phyloP scores from a whole-genome alignment of 805 yeast species.

The Wickerhamiella allomyrinae region DNA sequence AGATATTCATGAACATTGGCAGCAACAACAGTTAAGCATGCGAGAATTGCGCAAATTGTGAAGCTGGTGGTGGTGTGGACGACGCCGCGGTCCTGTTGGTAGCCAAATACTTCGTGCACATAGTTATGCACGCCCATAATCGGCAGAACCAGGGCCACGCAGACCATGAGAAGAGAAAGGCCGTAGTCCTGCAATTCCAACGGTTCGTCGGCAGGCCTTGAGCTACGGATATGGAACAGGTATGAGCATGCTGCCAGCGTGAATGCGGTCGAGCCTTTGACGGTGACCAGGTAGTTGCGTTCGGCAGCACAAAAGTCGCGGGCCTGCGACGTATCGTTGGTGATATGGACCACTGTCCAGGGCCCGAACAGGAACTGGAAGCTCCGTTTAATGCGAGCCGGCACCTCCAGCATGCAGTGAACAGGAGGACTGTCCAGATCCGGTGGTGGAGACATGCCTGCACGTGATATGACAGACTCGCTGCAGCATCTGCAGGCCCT shows the following conservation, averaged over 20 bases:
- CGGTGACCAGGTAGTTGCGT: constrained; percentile 19
- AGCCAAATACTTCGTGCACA: constrained; percentile 12
- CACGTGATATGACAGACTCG: too few relatives aligned
- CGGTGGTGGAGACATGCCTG: background rate
- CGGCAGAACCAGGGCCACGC: constrained; percentile 13
- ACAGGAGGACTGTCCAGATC: background rate
- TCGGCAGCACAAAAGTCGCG: constrained; percentile 23
- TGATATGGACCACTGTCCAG: constrained; percentile 13
- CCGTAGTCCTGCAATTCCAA: constrained; percentile 2
- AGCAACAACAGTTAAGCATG: constrained; percentile 13
- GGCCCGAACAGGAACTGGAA: constrained; percentile 7
- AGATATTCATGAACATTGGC: constrained; percentile 9
- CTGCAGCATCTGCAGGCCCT: too few relatives aligned
- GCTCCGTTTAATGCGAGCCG: background rate
- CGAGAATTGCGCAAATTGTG: constrained; percentile 6
- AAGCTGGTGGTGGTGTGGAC: constrained; percentile 13
- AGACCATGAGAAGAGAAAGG: constrained; percentile 13
- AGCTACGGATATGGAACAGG: constrained; percentile 6
- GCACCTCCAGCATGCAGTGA: background rate
- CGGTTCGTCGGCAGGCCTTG: background rate
- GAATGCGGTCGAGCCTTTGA: constrained; percentile 15
- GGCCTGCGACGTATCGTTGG: constrained; percentile 21
- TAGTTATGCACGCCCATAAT: constrained; percentile 18
- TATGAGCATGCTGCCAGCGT: constrained; percentile 19
- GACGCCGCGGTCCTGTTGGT: constrained; percentile 9